phyloP scores from a whole-genome alignment of 768 basidiomycete genomes.

The Lenzites betulinus region DNA sequence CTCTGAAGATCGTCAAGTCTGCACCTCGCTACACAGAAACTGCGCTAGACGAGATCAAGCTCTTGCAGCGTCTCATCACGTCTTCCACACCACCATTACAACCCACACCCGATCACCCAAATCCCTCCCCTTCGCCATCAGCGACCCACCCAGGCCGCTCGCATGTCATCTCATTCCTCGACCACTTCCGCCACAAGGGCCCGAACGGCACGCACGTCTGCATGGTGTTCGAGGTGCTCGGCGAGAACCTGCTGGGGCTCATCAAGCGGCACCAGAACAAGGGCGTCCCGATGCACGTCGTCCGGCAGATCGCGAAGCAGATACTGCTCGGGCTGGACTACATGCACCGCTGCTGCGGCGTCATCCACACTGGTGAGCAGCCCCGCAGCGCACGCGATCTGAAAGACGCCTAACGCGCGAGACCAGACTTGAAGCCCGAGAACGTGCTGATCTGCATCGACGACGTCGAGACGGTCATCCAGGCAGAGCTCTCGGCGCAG shows the following conservation, averaged over 20 bases:
- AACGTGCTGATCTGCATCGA: constrained; percentile 98
- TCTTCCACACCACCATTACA: constrained; percentile 62
- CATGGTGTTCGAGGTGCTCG: constrained; percentile 99
- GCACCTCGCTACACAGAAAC: constrained; percentile 97
- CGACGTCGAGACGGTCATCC: constrained; percentile 92
- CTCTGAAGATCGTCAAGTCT: constrained; percentile 98
- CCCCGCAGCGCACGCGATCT: not conserved
- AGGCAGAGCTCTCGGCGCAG: constrained; percentile 67
- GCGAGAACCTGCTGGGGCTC: constrained; percentile 92
- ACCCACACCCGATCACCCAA: constrained; percentile 50
- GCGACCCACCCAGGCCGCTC: constrained; percentile 84
- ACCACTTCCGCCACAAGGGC: constrained; percentile 96
- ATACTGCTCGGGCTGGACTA: constrained; percentile 94
- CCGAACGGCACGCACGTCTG: constrained; percentile 98
- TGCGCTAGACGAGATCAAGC: constrained; percentile 97
- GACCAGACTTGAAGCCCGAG: constrained; percentile 89
- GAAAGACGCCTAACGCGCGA: constrained; percentile 2
- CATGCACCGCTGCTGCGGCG: constrained; percentile 95
- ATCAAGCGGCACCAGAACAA: constrained; percentile 99
- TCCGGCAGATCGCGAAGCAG: constrained; percentile 97
- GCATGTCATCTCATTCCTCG: constrained; percentile 96
- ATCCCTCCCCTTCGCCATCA: constrained; percentile 55
- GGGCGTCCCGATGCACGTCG: constrained; percentile 90
- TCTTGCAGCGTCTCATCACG: constrained; percentile 92
- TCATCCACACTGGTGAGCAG: constrained; percentile 88